phyloP scores from a whole-genome alignment of 352 stramenopile species.

The Phytophthora palmivora region DNA sequence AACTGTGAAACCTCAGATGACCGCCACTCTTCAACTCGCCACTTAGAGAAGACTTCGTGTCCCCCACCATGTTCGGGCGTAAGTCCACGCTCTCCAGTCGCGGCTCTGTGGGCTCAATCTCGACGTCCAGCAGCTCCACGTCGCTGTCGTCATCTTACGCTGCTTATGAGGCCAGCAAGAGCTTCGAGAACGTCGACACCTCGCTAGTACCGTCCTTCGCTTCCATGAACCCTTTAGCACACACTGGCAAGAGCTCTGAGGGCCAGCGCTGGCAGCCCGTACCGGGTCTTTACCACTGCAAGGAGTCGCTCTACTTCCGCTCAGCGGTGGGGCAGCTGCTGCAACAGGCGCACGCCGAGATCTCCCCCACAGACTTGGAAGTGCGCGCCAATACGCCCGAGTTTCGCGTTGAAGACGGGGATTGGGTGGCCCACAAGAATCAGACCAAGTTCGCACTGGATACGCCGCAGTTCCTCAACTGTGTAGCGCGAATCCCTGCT shows the following conservation, averaged over 20 bases:
- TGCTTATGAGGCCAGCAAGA: slow-evolving; percentile 32
- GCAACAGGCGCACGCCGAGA: slow-evolving; percentile 73
- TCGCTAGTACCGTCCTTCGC: slow-evolving; percentile 64
- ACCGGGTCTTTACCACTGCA: slow-evolving; percentile 75
- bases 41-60: background rate
- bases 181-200: slow-evolving; percentile 39
- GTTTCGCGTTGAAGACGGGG: slow-evolving; percentile 80
- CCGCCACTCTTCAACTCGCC: slow-evolving; percentile 20
- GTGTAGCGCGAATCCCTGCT: slow-evolving; percentile 68
- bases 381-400: slow-evolving; percentile 85
- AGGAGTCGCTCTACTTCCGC: slow-evolving; percentile 84
- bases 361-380: slow-evolving; percentile 77
- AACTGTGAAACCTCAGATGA: slow-evolving; percentile 9
- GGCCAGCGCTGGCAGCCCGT: slow-evolving; percentile 79
- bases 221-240: slow-evolving; percentile 71
- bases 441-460: slow-evolving; percentile 66
- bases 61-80: slow-evolving; percentile 11
- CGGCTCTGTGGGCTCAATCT: background rate
- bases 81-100: slow-evolving; percentile 20
- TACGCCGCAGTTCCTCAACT: slow-evolving; percentile 72
- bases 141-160: slow-evolving; percentile 33
- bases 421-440: slow-evolving; percentile 86
- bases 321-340: slow-evolving; percentile 65
- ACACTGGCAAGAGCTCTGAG: slow-evolving; percentile 24
- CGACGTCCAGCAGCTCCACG: slow-evolving; percentile 14